Evolutionary conservation across 148 eudicot species (phyloP).

Genomic region (Gaultheria prostrata): DNA sequence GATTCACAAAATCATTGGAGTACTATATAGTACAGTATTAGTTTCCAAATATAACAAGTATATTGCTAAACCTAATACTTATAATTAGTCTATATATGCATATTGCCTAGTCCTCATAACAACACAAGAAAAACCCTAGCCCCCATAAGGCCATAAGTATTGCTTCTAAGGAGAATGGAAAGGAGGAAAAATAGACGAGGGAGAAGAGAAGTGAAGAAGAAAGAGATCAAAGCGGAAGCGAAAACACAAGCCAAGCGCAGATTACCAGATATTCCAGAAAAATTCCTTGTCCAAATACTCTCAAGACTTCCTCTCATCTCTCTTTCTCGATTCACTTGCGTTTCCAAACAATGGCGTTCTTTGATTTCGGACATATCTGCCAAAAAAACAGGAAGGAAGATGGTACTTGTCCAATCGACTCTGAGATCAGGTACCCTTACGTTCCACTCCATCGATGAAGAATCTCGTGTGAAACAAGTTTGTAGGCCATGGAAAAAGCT

Average conservation of each 20-base stretch:
- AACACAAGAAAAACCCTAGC: background rate
- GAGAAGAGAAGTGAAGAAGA: background rate
- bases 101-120: background rate
- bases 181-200: background rate
- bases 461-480: background rate
- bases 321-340: background rate
- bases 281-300: background rate
- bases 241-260: background rate
- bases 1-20: too few species aligned
- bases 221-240: background rate
- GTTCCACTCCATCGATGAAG: background rate
- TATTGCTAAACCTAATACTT: background rate
- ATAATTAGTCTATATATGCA: background rate
- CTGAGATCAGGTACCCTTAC: background rate
- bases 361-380: background rate
- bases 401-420: background rate
- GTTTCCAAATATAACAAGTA: too few species aligned
- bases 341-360: background rate
- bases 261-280: background rate
- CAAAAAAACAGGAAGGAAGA: background rate
- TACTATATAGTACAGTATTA: too few species aligned
- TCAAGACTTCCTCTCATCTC: slow-evolving; percentile 9
- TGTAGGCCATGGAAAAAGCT: background rate
- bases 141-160: too few species aligned
- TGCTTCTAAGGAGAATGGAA: background rate